phyloP scores from a whole-genome alignment of 2,329 filamentous ascomycete species.

The Ascochyta viciae-villosae region DNA sequence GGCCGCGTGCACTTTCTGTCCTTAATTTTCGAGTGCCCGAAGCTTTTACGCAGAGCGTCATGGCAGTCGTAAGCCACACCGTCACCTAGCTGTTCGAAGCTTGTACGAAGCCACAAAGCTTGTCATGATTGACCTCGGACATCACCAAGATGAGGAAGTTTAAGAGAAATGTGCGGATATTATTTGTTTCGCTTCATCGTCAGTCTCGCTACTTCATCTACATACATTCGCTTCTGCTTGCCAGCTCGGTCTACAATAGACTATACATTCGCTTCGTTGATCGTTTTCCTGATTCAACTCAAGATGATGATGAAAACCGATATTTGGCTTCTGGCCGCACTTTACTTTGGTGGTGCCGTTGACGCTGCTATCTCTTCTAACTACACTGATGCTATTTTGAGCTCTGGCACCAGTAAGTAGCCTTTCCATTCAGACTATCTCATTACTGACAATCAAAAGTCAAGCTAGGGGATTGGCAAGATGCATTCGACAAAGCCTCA shows the following conservation, averaged over 20 bases:
- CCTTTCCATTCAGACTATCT: too few species aligned
- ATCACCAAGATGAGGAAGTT: not conserved
- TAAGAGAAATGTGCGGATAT: not conserved
- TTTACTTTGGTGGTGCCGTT: constrained; percentile 11
- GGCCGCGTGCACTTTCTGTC: constrained; percentile 3
- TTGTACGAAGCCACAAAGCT: constrained; percentile 13
- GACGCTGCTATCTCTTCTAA: constrained; percentile 14
- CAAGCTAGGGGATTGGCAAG: constrained; percentile 23
- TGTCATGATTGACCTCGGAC: constrained; percentile 1
- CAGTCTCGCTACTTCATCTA: not conserved
- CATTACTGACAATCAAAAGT: constrained; percentile 2
- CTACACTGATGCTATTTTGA: constrained; percentile 12
- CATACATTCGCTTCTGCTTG: constrained; percentile 4
- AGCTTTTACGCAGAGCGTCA: not conserved
- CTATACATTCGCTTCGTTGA: constrained; percentile 1
- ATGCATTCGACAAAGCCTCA: constrained; percentile 41
- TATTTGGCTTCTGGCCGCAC: constrained; percentile 14
- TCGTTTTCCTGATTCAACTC: not conserved
- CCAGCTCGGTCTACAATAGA: not conserved
- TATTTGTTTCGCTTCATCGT: not conserved
- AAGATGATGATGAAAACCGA: constrained; percentile 7
- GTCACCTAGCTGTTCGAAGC: constrained; percentile 4
- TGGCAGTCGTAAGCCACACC: constrained; percentile 11
- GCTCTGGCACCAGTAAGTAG: constrained; percentile 12
- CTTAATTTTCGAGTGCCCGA: constrained; percentile 1